phyloP scores from a whole-genome alignment of 2,329 filamentous ascomycete species.

The Cladophialophora chaetospira region DNA sequence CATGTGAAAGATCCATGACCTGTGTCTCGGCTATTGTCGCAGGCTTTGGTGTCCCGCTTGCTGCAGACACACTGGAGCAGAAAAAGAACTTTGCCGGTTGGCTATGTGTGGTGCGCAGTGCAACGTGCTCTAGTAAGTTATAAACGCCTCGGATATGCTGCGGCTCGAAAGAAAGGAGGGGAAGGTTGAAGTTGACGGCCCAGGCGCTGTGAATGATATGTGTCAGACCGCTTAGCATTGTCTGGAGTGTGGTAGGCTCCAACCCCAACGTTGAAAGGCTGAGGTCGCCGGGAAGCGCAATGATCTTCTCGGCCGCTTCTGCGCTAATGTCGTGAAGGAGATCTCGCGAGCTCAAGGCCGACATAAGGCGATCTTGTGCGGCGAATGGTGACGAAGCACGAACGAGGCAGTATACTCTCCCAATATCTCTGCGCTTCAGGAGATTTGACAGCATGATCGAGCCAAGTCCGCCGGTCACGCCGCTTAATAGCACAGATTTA shows the following conservation, averaged over 20 bases:
- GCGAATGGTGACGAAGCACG: not conserved
- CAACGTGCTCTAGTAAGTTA: slow-evolving; percentile 46
- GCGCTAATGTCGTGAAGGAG: not conserved
- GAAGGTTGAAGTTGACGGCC: slow-evolving; percentile 65
- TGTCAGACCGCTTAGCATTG: slow-evolving; percentile 48
- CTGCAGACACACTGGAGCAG: slow-evolving; percentile 54
- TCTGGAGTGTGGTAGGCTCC: slow-evolving; percentile 41
- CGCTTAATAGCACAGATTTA: slow-evolving; percentile 51
- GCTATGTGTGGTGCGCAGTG: slow-evolving; percentile 28
- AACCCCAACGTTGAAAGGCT: slow-evolving; percentile 53
- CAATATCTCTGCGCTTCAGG: slow-evolving; percentile 35
- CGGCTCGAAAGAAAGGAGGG: slow-evolving; percentile 55
- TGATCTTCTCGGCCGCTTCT: slow-evolving; percentile 34
- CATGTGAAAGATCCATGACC: slow-evolving; percentile 10
- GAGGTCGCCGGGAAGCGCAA: slow-evolving; percentile 52
- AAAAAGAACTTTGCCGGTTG: slow-evolving; percentile 44
- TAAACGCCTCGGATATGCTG: slow-evolving; percentile 54
- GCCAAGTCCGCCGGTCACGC: slow-evolving; percentile 66
- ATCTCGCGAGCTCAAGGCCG: not conserved
- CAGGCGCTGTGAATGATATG: slow-evolving; percentile 65
- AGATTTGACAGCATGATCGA: slow-evolving; percentile 57
- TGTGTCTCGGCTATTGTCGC: slow-evolving; percentile 24
- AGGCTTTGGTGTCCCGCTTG: slow-evolving; percentile 34
- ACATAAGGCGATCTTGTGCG: not conserved
- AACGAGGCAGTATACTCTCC: slow-evolving; percentile 1